phyloP scores from a whole-genome alignment of 2,329 filamentous ascomycete genomes.

The Pseudopithomyces chartarum region DNA sequence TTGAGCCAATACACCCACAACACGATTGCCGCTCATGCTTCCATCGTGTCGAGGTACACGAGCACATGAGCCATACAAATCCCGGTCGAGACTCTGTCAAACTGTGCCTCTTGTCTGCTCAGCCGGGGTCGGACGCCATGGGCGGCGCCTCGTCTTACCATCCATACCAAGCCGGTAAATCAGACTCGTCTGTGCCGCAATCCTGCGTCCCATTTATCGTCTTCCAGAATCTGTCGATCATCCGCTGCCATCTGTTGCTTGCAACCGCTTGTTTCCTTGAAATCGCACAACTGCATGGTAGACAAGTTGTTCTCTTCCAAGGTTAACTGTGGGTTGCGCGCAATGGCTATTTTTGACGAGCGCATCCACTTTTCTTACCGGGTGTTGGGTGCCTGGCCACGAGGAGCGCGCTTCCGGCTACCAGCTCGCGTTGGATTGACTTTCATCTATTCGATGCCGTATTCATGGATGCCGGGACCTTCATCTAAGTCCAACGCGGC shows the following conservation, averaged over 20 bases:
- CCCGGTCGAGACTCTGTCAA: neutral
- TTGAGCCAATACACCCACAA: neutral
- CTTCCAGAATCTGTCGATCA: constrained; percentile 1
- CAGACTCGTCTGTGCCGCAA: constrained; percentile 1
- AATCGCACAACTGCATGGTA: neutral
- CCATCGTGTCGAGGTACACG: neutral
- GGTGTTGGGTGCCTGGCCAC: neutral
- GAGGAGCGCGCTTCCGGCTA: neutral
- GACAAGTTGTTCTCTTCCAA: too few relatives aligned
- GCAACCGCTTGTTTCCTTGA: neutral
- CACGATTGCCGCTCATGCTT: neutral
- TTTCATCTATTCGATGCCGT: constrained; percentile 3
- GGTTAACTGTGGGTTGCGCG: neutral
- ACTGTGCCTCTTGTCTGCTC: constrained; percentile 5
- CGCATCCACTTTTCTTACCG: constrained; percentile 6
- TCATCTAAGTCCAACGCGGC: constrained; percentile 6
- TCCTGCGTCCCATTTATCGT: neutral
- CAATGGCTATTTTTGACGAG: neutral
- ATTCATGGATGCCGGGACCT: neutral
- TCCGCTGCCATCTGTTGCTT: neutral
- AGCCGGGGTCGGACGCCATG: neutral
- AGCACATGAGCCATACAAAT: neutral
- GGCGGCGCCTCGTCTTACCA: neutral
- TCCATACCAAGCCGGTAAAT: constrained; percentile 9
- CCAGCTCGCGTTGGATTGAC: neutral